Conservation (phyloP, 164 flowering plant species). For the Platanus orientalis region DNA sequence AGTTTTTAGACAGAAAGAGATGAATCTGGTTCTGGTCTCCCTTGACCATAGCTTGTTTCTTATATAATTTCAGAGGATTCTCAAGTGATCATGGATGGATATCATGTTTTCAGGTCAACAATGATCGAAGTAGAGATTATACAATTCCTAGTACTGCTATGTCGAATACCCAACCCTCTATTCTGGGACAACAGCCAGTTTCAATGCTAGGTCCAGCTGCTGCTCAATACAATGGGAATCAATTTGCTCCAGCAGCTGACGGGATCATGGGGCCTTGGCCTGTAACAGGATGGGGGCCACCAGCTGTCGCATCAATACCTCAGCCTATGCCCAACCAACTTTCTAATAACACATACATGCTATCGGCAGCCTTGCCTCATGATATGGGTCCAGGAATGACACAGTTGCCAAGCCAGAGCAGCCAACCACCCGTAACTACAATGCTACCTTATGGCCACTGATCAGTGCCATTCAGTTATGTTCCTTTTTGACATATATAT, state of each 20-base stretch:
- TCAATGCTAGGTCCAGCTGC: slow-evolving; percentile 29
- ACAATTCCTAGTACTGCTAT: slow-evolving; percentile 44
- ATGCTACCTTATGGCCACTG: slow-evolving; percentile 36
- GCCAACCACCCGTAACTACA: slow-evolving; percentile 19
- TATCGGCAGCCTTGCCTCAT: slow-evolving; percentile 32
- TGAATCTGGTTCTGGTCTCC: too few relatives aligned
- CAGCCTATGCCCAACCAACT: slow-evolving; percentile 43
- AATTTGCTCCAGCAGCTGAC: slow-evolving; percentile 30
- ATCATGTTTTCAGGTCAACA: slow-evolving; percentile 57
- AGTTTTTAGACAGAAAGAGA: too few relatives aligned
- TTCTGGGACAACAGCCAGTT: slow-evolving; percentile 70
- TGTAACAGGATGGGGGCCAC: slow-evolving; percentile 44
- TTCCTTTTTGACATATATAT: too few relatives aligned
- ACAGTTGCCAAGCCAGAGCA: slow-evolving; percentile 22
- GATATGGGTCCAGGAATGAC: slow-evolving; percentile 36
- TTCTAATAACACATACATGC: slow-evolving; percentile 43
- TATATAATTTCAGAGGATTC: too few relatives aligned
- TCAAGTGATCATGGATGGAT: too few relatives aligned
- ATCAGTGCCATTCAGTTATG: too few relatives aligned
- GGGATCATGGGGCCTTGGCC: slow-evolving; percentile 32
- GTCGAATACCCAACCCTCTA: slow-evolving; percentile 52
- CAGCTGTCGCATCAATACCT: slow-evolving; percentile 22
- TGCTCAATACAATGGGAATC: slow-evolving; percentile 40
- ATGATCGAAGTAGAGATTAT: slow-evolving; percentile 85
- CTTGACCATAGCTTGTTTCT: too few relatives aligned